Evolutionary conservation across 768 basidiomycete genomes (phyloP), one percentile per base, ranked within the genome.

Genomic region (Macrocybe gigantea): DNA sequence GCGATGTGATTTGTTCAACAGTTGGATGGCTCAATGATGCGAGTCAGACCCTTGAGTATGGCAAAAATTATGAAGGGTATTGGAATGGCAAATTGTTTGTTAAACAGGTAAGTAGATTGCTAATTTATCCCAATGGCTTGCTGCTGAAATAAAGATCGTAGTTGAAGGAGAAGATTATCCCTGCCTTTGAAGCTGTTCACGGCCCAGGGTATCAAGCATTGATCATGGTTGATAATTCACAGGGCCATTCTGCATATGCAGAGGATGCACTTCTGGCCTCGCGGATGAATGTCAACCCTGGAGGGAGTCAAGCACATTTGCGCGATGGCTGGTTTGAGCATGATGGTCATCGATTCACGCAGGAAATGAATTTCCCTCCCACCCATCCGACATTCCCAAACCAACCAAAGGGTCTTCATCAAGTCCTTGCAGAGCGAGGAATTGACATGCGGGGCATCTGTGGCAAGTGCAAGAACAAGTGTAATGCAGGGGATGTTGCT

Each of bases 1-100:
- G 61, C 39, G 64, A 69, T 51, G 56, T 71, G 2, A 68, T 74
- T 36, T 65, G 62, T 43, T 64, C 56, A 13, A 65, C 57, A n/a
- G 32, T 53, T 48, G 65, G 70, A 1, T 59, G 57, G 48, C 31
- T 72, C 10, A 33, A 44, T 7, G 65, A 61, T 9, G 70, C 63
- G 10, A 57, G 64, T 13, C 64, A 67, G 48, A 52, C 51, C 9
- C 44, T 70, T 6, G 66, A 73, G 40, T 72, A 73, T 61, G 71
- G 70, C 3, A 74, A 73, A 45, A 72, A 69, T 55, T 64, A 74
- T 49, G 63, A 72, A 5, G 70, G 72, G 1, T 67, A 63, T 45
- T 67, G 66, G 67, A 64, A 43, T 12, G 64, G 68, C 1, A 58
- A 66, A 43, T 38, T 62, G 0, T 67, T 49, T 41, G 53, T 50